These are phyloP conservation scores for Coffea canephora DNA, from an alignment of 257 asterid species.

Conservation along the genomic window DNA sequence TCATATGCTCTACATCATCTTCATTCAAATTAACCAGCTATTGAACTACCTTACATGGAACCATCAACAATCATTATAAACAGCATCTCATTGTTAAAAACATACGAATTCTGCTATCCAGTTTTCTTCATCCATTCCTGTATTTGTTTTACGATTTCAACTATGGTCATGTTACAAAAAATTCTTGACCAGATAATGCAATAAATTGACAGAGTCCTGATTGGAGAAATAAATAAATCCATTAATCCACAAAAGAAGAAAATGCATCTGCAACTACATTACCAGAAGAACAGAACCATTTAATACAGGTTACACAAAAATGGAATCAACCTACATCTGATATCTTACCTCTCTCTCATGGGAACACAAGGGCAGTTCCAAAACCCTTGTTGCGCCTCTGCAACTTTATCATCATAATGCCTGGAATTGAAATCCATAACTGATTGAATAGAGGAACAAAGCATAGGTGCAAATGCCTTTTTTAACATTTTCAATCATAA, in stretches of 20 bases:
- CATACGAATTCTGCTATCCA: background rate
- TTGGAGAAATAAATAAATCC: no score
- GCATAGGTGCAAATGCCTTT: background rate
- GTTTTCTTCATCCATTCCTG: background rate
- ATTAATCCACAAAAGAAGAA: background rate
- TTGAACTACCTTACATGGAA: background rate
- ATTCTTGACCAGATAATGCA: background rate
- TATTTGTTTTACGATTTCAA: background rate
- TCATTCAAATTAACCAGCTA: background rate
- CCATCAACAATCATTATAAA: background rate
- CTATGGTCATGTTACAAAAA: background rate
- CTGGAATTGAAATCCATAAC: slow-evolving; percentile 26
- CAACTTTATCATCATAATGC: slow-evolving; percentile 89
- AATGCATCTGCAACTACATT: background rate
- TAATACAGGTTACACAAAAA: background rate
- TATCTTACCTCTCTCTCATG: slow-evolving; percentile 54
- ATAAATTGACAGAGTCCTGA: background rate
- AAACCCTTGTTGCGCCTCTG: slow-evolving; percentile 94
- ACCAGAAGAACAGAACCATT: background rate
- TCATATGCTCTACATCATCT: background rate
- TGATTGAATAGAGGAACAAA: background rate
- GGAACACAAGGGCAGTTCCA: slow-evolving; percentile 97
- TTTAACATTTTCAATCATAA: slow-evolving; percentile 4
- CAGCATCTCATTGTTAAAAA: no score
- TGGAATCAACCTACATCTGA: background rate